A percentile compares a stretch with the other conserved stretches of the same genome.
Conservation (phyloP, 495 filamentous ascomycete genomes). For the Penicillium roqueforti region DNA sequence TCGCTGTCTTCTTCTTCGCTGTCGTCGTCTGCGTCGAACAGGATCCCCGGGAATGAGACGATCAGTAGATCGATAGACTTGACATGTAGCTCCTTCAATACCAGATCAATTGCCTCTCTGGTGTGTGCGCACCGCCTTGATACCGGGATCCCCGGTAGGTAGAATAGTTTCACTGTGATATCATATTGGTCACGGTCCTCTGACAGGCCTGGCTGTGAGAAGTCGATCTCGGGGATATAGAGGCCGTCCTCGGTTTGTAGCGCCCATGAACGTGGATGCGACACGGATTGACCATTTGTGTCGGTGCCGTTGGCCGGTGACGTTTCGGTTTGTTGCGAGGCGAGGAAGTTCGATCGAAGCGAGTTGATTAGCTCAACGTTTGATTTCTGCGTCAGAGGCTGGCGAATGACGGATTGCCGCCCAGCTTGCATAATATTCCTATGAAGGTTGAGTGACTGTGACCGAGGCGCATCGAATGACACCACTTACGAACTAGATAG, state of each 20-base stretch:
- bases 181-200: slow-evolving; percentile 82
- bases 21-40: slow-evolving; percentile 90
- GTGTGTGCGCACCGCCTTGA: slow-evolving; percentile 61
- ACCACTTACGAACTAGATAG: slow-evolving; percentile 77
- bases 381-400: slow-evolving; percentile 67
- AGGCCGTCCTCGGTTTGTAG: slow-evolving; percentile 51
- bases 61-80: slow-evolving; percentile 81
- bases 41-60: slow-evolving; percentile 86
- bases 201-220: slow-evolving; percentile 61
- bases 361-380: slow-evolving; percentile 85
- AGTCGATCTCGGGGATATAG: slow-evolving; percentile 75
- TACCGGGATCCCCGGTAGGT: slow-evolving; percentile 65
- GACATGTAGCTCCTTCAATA: slow-evolving; percentile 72
- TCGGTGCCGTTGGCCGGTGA: slow-evolving; percentile 13
- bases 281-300: not conserved
- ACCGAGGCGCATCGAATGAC: not conserved
- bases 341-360: slow-evolving; percentile 74
- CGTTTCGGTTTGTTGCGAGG: slow-evolving; percentile 58
- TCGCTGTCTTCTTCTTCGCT: slow-evolving; percentile 64
- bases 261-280: slow-evolving; percentile 56
- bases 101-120: slow-evolving; percentile 69
- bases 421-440: slow-evolving; percentile 79
- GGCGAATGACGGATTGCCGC: slow-evolving; percentile 75
- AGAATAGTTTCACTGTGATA: slow-evolving; percentile 92
- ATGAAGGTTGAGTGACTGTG: slow-evolving; percentile 13